These are phyloP conservation scores for Coemansia reversa DNA, from an alignment of 192 early-diverging fungal species.

Conservation along the genomic window DNA sequence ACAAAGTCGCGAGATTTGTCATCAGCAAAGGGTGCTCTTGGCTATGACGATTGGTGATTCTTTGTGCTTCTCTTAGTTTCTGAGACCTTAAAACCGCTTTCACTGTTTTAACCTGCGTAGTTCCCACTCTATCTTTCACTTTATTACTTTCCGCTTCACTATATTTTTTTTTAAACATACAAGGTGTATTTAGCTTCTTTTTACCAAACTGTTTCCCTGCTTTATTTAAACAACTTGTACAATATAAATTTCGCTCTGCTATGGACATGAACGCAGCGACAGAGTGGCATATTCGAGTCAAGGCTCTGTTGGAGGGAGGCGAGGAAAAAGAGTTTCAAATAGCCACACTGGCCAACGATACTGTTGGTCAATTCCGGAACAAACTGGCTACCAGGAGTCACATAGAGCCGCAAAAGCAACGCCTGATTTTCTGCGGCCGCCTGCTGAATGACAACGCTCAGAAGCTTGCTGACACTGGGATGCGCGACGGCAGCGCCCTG, in stretches of 20 bases:
- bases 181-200: constrained; percentile 6
- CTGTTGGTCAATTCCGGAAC: constrained; percentile 34
- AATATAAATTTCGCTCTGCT: not conserved
- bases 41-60: not conserved
- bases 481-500: constrained; percentile 39
- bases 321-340: constrained; percentile 29
- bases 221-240: constrained; percentile 6
- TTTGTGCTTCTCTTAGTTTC: not conserved
- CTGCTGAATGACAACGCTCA: constrained; percentile 34
- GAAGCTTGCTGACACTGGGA: constrained; percentile 32
- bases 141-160: constrained; percentile 1
- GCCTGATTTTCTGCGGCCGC: constrained; percentile 45
- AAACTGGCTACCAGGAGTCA: constrained; percentile 34
- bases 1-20: not conserved
- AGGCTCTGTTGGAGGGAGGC: constrained; percentile 44
- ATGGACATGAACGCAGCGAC: constrained; percentile 11
- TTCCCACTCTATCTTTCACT: not conserved
- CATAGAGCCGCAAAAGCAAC: constrained; percentile 43
- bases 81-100: not conserved
- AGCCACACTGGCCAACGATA: constrained; percentile 20
- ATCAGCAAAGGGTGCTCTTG: not conserved
- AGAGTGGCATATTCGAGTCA: constrained; percentile 44
- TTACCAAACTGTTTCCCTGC: not conserved
- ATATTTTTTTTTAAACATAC: not conserved
- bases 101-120: not conserved